Evolutionary conservation across 106 monocot genomes (phyloP).

Genomic region (Dendrobium chrysotoxum): DNA sequence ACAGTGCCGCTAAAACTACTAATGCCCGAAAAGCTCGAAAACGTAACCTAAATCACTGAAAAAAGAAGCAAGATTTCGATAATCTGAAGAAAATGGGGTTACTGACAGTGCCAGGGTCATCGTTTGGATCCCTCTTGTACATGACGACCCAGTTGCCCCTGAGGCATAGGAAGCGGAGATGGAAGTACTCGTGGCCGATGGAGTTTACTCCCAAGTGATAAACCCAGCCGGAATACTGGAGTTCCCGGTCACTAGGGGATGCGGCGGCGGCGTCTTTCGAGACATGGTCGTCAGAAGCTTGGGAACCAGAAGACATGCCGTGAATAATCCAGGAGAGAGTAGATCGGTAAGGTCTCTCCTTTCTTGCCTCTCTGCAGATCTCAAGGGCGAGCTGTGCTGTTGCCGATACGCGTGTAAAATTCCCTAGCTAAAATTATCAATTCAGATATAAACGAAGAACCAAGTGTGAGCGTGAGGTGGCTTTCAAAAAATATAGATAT

Average conservation of each 20-base stretch:
- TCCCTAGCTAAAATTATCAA: too few relatives aligned
- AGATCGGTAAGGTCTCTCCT: background rate
- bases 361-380: background rate
- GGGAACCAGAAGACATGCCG: background rate
- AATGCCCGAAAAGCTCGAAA: background rate
- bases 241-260: conserved; percentile 19
- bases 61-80: background rate
- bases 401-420: too few relatives aligned
- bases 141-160: conserved; percentile 59
- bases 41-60: background rate
- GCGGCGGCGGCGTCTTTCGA: conserved; percentile 22
- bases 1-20: background rate
- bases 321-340: background rate
- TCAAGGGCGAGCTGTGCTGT: too few relatives aligned
- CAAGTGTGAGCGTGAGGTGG: too few relatives aligned
- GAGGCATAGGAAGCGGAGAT: conserved; percentile 73
- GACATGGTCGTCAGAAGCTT: background rate
- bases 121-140: conserved; percentile 87
- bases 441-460: too few relatives aligned
- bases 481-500: too few relatives aligned
- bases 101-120: conserved; percentile 52
- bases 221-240: conserved; percentile 73
- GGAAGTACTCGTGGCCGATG: conserved; percentile 84
- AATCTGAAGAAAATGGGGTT: background rate
- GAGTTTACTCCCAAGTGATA: conserved; percentile 89